Evolutionary conservation across 1,139 yeast species (phyloP), one percentile per base, ranked within the genome.

Genomic region (Spathaspora sp.): DNA sequence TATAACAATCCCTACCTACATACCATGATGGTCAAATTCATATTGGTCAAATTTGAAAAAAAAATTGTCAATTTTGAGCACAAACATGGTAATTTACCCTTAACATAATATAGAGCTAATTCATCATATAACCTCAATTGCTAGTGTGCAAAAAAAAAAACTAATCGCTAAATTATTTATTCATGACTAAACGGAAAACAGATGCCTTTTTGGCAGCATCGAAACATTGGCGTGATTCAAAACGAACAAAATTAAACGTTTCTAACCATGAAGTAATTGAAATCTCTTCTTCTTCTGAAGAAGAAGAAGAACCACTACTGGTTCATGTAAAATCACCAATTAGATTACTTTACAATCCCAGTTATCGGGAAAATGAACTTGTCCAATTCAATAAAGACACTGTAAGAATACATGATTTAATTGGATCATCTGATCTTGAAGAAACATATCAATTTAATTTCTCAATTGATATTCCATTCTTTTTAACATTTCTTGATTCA

Each of bases 401-500:
- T 0, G 59, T 67, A 1, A 50, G 45, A 43, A 47, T 70, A 17
- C 39, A 51, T 39, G 55, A 56, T 43, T 47, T 76, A 9, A 47
- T 76, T 2, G 76, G 78, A 0, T 56, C 64, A 6, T 48, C 52
- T 8, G 61, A 61, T 11, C 55, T 79, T 16, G 42, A 43, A 2
- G 67, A 68, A 46, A 70, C 82, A 0, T 78, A 59, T 52, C 84
- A 79, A 47, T 79, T 80, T 60, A 79, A 79, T 52, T 77, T 78
- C 58, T 56, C 64, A 44, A 68, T 79, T 4, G 81, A 78, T 43
- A 57, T 72, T 41, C 67, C 65, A 9, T 65, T 75, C 39, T 60
- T 78, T 24, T 51, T 71, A 1, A 55, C 64, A 2, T 67, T 67
- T 43, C 51, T 78, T 13, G 68, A 70, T 51, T 63, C 63, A 3